Evolutionary conservation across 1,139 yeast species (phyloP).

Genomic region (Yamadazyma dushanensis): DNA sequence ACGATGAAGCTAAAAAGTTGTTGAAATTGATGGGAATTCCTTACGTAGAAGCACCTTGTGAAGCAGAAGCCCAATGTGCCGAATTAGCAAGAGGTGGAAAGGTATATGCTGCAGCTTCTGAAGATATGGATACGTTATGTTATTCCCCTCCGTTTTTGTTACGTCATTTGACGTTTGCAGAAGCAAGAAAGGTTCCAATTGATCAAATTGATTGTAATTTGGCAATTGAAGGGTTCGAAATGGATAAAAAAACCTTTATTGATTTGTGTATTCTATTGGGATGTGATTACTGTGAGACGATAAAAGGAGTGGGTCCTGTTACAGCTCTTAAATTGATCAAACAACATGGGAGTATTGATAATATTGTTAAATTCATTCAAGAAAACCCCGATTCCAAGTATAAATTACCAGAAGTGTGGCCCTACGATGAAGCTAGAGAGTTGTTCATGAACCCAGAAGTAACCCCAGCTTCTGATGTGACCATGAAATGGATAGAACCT

Average conservation of each 20-base stretch:
- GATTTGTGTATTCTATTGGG: constrained; percentile 93
- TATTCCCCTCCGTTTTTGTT: constrained; percentile 81
- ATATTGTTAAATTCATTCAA: constrained; percentile 64
- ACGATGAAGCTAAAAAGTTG: constrained; percentile 86
- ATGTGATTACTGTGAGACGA: constrained; percentile 95
- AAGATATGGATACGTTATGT: constrained; percentile 98
- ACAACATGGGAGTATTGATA: constrained; percentile 81
- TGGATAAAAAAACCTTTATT: constrained; percentile 73
- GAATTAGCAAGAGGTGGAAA: constrained; percentile 83
- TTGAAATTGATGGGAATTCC: constrained; percentile 93
- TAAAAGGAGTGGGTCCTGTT: constrained; percentile 93
- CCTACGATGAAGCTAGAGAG: constrained; percentile 82
- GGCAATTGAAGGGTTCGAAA: constrained; percentile 73
- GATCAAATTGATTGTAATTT: constrained; percentile 73
- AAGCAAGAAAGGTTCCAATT: constrained; percentile 89
- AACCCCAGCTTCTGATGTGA: constrained; percentile 55
- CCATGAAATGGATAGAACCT: constrained; percentile 77
- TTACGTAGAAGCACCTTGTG: constrained; percentile 90
- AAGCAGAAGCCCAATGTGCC: constrained; percentile 99
- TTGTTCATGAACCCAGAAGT: constrained; percentile 84
- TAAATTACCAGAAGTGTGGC: constrained; percentile 94
- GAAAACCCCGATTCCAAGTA: constrained; percentile 67
- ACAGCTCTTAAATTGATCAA: constrained; percentile 87
- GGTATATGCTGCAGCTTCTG: constrained; percentile 97
- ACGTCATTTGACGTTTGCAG: constrained; percentile 90